Base-by-base conservation (phyloP, 164 flowering plant genomes). In the Malania oleifera region DNA sequence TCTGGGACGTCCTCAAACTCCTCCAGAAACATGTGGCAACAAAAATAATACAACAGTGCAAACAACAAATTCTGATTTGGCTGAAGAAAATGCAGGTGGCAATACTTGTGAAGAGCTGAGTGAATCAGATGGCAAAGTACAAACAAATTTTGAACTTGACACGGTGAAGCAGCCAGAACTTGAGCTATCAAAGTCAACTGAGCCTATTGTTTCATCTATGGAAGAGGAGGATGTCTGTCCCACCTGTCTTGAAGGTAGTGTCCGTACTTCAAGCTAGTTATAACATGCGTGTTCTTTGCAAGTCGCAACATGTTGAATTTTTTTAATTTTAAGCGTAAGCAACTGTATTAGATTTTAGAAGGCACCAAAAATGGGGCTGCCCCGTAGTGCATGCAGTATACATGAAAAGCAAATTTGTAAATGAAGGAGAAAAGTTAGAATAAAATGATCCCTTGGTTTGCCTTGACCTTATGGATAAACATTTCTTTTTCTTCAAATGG, bases 201-300 rank as follows among this genome's bases (percentile, higher is more conserved):
- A 68, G 24, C 27, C 63, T 60, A 10, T 56, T 52, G 55, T 57
- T 28, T 48, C 54, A n/a, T 23, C 45, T 25, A 22, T 46, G 8
- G 77, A 67, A 24, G 79, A 73, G 43, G 80, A 78, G 69, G 81
- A 77, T 56, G 73, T 37, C 24, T 78, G 82, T 22, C 82, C 82
- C 24, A 78, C 57, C 57, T 78, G 82, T 67, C 69, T 78, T 40
- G 82, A 78, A 67, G 82, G 82, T 71, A 60, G 23, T 43, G 5
- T 23, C 15, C n/a, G 18, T 34, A 20, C 35, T 40, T 5, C 5
- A 43, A 43, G 2, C 14, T 17, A 7, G 18, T 43, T 39, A 39
- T 17, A n/a, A n/a, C 43, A 4, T 17, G 17, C 18, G 9, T 43
- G 9, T 43, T 43, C 22, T 12, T 18, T 43, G 20, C 22, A 18